phyloP scores from a whole-genome alignment of 495 filamentous ascomycete genomes.

The Melanomma pulvis-pyrius region DNA sequence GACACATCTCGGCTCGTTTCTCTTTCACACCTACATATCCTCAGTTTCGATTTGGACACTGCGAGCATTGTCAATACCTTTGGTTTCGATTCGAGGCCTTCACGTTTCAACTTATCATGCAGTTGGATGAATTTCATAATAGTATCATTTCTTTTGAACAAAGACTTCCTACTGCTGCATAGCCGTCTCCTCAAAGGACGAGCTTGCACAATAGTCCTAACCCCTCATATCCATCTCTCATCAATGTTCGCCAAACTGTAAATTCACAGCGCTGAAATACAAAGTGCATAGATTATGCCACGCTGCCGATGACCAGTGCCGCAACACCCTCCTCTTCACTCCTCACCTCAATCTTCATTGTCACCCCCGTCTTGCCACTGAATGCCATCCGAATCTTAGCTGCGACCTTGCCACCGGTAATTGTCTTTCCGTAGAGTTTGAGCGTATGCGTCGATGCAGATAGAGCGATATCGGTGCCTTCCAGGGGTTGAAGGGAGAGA shows the following conservation, averaged over 20 bases:
- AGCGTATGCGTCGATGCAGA: conserved; percentile 89
- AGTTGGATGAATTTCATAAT: not conserved
- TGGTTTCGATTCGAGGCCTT: too few species aligned
- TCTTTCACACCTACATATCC: too few species aligned
- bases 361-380: conserved; percentile 87
- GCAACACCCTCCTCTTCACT: conserved; percentile 93
- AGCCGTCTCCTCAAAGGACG: not conserved
- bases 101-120: not conserved
- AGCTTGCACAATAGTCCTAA: not conserved
- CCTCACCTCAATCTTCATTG: conserved; percentile 88
- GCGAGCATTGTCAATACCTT: too few species aligned
- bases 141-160: conserved; percentile 12
- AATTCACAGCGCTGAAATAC: not conserved
- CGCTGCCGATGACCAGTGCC: conserved; percentile 76
- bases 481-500: conserved; percentile 88
- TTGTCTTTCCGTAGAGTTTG: conserved; percentile 94
- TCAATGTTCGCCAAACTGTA: not conserved
- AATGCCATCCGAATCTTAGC: conserved; percentile 90
- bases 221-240: not conserved
- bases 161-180: not conserved
- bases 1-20: too few species aligned
- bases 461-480: conserved; percentile 87
- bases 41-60: too few species aligned
- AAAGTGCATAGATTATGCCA: conserved; percentile 61
- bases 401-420: conserved; percentile 86